Base-by-base conservation (phyloP, 2,329 filamentous ascomycete genomes). In the Lasiodiplodia theobromae region DNA sequence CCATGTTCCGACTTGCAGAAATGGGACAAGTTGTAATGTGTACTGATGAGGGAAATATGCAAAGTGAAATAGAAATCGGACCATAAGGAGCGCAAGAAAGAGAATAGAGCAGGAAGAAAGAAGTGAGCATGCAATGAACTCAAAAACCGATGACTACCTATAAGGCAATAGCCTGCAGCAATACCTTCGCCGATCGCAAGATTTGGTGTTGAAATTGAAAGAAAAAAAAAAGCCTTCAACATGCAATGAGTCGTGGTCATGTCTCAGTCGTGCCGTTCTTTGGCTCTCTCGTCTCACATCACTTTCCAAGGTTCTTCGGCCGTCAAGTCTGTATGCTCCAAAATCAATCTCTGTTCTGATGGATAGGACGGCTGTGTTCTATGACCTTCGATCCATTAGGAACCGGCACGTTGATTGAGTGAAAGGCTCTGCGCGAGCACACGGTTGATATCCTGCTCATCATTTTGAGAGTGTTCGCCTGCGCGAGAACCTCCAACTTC, bases 181-280 rank as follows among this genome's bases (percentile, higher is more conserved):
- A 64, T 52, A 44, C 44, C 44, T 64, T 64, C 60, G 60, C 60
- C 60, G n/a, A 28, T 14, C 3, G 40, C 51, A 47, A 37, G 54
- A 38, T 37, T 52, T 12, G 52, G n/a, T 64, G 60, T 28, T 64
- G 2, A 38, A 38, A 64, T 40, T 51, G 12, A 52, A 28, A 28
- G 16, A 49, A 49, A 21, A 44, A 44, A 18, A 47, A 38, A 64
- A 64, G 18, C 28, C 28, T 37, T 47, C 60, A 64, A 34, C 44
- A 64, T 64, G 60, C 47, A 64, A 37, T 47, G 47, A 64, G 47
- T 64, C 60, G 28, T 64, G 47, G 51, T 64, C 60, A n/a, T 64
- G 47, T 38, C 60, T 51, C 25, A 37, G 40, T 63, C 44, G 44
- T 51, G 25, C 51, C 25, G 18, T 52, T 64, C 60, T 64, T 38